Evolutionary conservation across 371 early-diverging fungal genomes (phyloP), one percentile per base, ranked within the genome.

Genomic region (Chytridium lagenaria): DNA sequence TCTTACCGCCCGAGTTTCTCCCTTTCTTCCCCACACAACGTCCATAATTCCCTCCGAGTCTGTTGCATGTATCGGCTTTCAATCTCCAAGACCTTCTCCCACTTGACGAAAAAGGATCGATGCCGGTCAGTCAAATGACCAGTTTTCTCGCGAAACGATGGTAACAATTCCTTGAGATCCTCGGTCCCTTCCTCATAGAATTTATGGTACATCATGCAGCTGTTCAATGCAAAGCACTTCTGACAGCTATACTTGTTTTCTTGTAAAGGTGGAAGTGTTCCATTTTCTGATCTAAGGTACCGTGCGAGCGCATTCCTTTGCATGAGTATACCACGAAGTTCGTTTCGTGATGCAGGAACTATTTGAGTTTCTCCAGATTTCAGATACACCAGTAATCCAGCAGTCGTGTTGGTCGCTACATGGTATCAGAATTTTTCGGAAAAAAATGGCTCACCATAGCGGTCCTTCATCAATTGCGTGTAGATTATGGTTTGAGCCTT

Each of bases 401-500:
- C 75, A 15, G 70, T 71, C 3, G 95, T 86, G 52, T 87, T 83
- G 12, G 90, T 77, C 50, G 89, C 92, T 90, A 78, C 16, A 61
- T 15, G 59, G 38, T 34, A n/a, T n/a, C 23, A 66, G 10, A 30
- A 55, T 7, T 51, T 22, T 3, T 30, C 55, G 16, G 37, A 37
- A 1, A 23, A 49, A 67, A 37, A 65, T 5, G 38, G 37, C 50
- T 70, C 86, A 92, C 90, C 89, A 77, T 96, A 95, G 38, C 91
- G 86, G 77, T 97, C 98, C 38, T 89, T 81, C 88, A 98, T 86
- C 34, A 97, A 75, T 36, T 96, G 83, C 7, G 92, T 90, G 78
- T 98, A 98, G 2, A 97, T 75, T 2, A 89, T 78, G 0, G 95
- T 90, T 78, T 98, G 98, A 0, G 96, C 94, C 1, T 91, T 88